A percentile compares a stretch with the other conserved stretches of the same genome.
phyloP scores from a whole-genome alignment of 2,329 filamentous ascomycete genomes.

The Aspergillus carbonarius region DNA sequence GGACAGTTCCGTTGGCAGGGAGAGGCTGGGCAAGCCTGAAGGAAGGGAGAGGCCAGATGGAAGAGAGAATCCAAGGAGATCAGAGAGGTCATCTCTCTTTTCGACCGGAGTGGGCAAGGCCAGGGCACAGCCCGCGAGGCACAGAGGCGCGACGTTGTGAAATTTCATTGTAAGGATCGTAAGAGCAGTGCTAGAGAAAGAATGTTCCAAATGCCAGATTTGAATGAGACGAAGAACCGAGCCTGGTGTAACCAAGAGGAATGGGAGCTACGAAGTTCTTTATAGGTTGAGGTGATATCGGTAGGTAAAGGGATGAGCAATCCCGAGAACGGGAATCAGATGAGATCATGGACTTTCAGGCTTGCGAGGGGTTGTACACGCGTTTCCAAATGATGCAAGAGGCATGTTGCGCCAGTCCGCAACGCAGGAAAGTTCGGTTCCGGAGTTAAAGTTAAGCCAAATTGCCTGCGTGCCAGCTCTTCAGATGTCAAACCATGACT shows the following conservation, averaged over 20 bases:
- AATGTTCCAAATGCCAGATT: conserved; percentile 10
- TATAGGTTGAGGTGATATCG: background rate
- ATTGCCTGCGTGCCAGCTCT: background rate
- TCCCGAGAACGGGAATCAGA: background rate
- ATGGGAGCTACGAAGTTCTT: background rate
- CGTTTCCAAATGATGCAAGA: background rate
- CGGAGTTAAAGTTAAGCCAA: background rate
- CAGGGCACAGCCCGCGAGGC: conserved; percentile 13
- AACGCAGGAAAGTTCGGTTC: background rate
- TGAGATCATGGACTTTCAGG: background rate
- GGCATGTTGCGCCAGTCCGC: background rate
- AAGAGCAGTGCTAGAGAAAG: background rate
- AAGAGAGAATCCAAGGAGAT: background rate
- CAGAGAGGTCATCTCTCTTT: conserved; percentile 1
- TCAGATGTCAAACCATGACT: background rate
- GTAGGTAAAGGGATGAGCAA: background rate
- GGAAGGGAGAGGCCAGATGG: conserved; percentile 23
- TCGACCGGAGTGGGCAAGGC: conserved; percentile 11
- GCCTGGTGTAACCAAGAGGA: background rate
- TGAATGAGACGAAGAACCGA: conserved; percentile 4
- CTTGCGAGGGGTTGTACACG: background rate
- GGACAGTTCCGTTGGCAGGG: background rate
- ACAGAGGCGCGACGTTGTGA: conserved; percentile 7
- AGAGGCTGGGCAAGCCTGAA: background rate
- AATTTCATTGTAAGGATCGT: conserved; percentile 12